Conservation (phyloP, 2,329 filamentous ascomycete genomes). For the Boeremia exigua region DNA sequence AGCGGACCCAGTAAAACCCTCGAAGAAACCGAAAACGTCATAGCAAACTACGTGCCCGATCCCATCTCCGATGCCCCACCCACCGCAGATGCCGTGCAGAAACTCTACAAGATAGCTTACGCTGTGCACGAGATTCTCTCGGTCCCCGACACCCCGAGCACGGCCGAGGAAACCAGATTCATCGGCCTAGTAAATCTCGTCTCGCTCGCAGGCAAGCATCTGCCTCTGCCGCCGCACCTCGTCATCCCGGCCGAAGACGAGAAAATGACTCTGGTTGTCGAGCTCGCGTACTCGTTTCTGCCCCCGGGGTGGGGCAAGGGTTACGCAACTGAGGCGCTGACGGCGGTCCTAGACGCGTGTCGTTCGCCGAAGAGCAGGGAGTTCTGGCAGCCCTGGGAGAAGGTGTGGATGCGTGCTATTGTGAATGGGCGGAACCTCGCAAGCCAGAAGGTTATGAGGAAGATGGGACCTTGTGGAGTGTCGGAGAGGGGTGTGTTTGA, state of each 20-base stretch:
- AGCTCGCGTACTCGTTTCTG: slow-evolving; percentile 33
- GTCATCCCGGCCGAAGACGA: not conserved
- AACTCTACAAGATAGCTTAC: not conserved
- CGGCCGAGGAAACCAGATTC: slow-evolving; percentile 5
- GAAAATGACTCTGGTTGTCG: slow-evolving; percentile 23
- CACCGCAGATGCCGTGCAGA: not conserved
- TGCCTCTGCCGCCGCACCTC: slow-evolving; percentile 5
- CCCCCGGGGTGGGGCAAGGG: slow-evolving; percentile 31
- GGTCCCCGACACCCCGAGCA: not conserved
- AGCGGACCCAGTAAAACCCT: not conserved
- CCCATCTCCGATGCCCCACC: not conserved
- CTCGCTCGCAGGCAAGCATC: slow-evolving; percentile 15
- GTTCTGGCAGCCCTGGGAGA: slow-evolving; percentile 34
- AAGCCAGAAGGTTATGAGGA: slow-evolving; percentile 42
- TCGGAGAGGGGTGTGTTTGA: slow-evolving; percentile 32
- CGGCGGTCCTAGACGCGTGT: slow-evolving; percentile 27
- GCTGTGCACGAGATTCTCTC: not conserved
- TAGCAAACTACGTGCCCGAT: not conserved
- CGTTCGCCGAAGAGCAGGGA: not conserved
- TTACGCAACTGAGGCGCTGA: slow-evolving; percentile 30
- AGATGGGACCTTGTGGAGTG: slow-evolving; percentile 26
- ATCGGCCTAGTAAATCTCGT: slow-evolving; percentile 35
- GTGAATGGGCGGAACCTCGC: slow-evolving; percentile 40
- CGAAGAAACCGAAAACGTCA: not conserved
- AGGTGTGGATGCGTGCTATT: slow-evolving; percentile 39